Base-by-base conservation (phyloP, 352 stramenopile genomes). In the Phytophthora fragariaefolia region DNA sequence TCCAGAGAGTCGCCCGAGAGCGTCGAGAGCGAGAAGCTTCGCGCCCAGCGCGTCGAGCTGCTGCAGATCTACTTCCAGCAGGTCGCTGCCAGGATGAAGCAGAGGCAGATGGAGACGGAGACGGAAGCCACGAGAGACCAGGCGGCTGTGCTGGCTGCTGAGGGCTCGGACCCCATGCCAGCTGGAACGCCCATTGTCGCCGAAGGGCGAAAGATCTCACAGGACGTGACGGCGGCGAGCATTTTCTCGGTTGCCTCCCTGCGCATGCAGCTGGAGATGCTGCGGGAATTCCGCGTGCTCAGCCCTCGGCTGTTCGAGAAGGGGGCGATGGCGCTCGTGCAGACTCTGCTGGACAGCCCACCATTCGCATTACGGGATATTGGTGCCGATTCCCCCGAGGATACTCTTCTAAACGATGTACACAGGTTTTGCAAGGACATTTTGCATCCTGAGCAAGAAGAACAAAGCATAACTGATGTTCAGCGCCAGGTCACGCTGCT, bases 191-290 rank as follows among this genome's bases (percentile, higher is more conserved):
- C 23, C n/a, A 38, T 49, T 17, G 7, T 36, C 12, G 18, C 23
- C 18, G 45, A 49, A 23, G n/a, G 49, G 52, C 34, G 12, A 1
- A 58, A 51, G 17, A 73, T 76, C 43, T 73, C 47, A 0, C 43
- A 55, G 7, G 55, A 60, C n/a, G 62, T 71, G 6, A 67, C 75
- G 1, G 53, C 66, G 0, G 55, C 57, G 3, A 75, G 74, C 30
- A 45, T 92, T 20, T 92, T 92, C 20, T 74, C 72, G 1, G 66
- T 90, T 4, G 61, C 62, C 1, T 88, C 77, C 24, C 71, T 91
- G n/a, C 80, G 82, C 7, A 64, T 93, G 48, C 84, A 93, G 52
- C 68, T 93, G 26, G 77, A 89, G 47, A 89, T 91, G 77, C 62
- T 93, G 36, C 80, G 72, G 1, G 79, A 83, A 30, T 90, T 90